Conservation (phyloP, 371 early-diverging fungal genomes). For the Rhizopus arrhizus region DNA sequence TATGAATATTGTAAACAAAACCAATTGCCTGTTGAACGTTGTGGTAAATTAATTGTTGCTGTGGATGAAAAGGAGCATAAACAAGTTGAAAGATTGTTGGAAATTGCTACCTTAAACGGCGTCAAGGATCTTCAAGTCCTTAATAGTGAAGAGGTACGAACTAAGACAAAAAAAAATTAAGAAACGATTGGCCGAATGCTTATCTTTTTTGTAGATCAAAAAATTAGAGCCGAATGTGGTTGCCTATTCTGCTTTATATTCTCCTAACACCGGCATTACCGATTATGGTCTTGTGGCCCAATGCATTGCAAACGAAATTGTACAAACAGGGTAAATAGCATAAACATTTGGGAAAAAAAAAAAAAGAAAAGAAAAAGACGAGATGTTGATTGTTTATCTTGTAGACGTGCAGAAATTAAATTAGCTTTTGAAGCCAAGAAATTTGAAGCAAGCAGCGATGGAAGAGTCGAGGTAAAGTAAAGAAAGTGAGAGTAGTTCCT, state of each 20-base stretch:
- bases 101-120: conserved; percentile 47
- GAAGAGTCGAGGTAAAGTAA: conserved; percentile 27
- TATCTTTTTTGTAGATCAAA: conserved; percentile 27
- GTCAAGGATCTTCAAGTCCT: conserved; percentile 48
- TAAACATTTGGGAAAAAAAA: background rate
- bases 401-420: conserved; percentile 52
- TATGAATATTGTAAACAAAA: conserved; percentile 52
- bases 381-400: conserved; percentile 4
- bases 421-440: conserved; percentile 45
- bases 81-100: conserved; percentile 44
- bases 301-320: conserved; percentile 43
- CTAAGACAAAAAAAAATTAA: background rate
- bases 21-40: conserved; percentile 45
- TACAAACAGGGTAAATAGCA: conserved; percentile 39
- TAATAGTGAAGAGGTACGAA: conserved; percentile 37
- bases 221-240: conserved; percentile 49
- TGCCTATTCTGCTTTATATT: conserved; percentile 49
- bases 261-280: conserved; percentile 52
- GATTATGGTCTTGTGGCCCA: conserved; percentile 47
- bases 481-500: background rate
- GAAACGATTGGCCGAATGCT: background rate
- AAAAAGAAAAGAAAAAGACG: background rate
- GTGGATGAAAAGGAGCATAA: conserved; percentile 42
- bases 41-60: conserved; percentile 55
- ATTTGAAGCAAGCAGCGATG: conserved; percentile 34